Evolutionary conservation across 768 basidiomycete species (phyloP), one percentile per base, ranked within the genome.

Genomic region (Floccularia luteovirens): DNA sequence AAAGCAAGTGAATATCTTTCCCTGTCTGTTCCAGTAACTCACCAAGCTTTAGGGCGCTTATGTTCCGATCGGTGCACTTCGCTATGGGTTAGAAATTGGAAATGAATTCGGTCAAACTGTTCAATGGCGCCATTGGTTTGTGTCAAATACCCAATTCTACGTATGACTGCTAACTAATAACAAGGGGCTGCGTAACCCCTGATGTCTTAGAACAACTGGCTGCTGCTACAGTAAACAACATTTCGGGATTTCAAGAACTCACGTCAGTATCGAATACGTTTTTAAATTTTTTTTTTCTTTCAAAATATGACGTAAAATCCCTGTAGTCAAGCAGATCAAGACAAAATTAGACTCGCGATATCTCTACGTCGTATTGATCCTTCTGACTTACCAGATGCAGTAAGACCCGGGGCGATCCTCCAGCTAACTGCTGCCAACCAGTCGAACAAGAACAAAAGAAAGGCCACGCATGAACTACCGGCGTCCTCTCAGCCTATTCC

Each of bases 71-170:
- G 82, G 79, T 2, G 66, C 65, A 13, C 58, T 89, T 43, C 63
- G 86, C n/a, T 86, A 88, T 49, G 86, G 86, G 0, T 59, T 64
- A 38, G 67, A 68, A 4, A 57, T 56, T 5, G 50, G 52, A 6
- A 61, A 55, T 14, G 58, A 67, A 27, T 75, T 68, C 37, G 76
- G 81, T 34, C 80, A 84, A 55, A 73, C 67, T 0, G 75, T 87
- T 2, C 68, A 78, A 51, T 89, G 87, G 87, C 66, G 75, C 30
- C 86, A 89, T 48, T 89, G 86, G 84, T 84, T 58, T 50, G 65
- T 27, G 22, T 20, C 25, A 16, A 8, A 14, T 27, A 27, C 38
- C 25, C 30, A 16, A 30, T 19, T 21, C 14, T 6, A 5, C 38
- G 6, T 30, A 14, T n/a, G n/a, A n/a, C n/a, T 27, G n/a, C 25